phyloP scores from a whole-genome alignment of 2,329 filamentous ascomycete species.

The Verticillium tricorpus region DNA sequence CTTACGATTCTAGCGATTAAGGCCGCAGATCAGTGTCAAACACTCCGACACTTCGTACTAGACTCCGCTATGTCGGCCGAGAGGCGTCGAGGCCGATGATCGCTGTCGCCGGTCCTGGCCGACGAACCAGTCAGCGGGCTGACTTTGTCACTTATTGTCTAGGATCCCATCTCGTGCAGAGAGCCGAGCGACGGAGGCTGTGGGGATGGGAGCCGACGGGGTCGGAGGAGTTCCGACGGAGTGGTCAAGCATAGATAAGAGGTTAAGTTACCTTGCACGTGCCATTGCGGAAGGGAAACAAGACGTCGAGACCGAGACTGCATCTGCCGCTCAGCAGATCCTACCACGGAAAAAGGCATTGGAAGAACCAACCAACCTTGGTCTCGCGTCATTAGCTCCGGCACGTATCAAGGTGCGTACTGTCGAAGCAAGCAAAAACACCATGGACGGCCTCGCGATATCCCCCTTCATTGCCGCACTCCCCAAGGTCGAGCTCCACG shows the following conservation, averaged over 20 bases:
- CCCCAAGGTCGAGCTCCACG: constrained; percentile 78
- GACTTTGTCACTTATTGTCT: neutral
- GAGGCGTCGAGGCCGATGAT: neutral
- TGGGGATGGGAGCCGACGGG: neutral
- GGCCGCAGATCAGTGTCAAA: neutral
- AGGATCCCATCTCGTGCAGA: neutral
- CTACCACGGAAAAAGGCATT: no score
- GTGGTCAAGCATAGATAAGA: constrained; percentile 2
- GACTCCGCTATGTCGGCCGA: constrained; percentile 1
- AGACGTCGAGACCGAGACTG: neutral
- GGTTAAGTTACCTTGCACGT: neutral
- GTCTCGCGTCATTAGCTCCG: neutral
- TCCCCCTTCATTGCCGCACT: constrained; percentile 55
- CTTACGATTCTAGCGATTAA: neutral
- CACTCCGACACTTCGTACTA: neutral
- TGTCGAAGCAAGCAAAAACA: neutral
- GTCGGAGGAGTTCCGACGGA: neutral
- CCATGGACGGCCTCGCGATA: constrained; percentile 23
- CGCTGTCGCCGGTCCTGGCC: neutral
- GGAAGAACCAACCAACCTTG: neutral
- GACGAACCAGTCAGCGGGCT: neutral
- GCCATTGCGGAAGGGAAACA: neutral
- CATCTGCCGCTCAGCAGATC: no score
- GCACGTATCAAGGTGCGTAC: neutral
- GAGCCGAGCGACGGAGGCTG: neutral